Evolutionary conservation across 192 early-diverging fungal species (phyloP).

Genomic region (Phlyctochytrium planicorne): DNA sequence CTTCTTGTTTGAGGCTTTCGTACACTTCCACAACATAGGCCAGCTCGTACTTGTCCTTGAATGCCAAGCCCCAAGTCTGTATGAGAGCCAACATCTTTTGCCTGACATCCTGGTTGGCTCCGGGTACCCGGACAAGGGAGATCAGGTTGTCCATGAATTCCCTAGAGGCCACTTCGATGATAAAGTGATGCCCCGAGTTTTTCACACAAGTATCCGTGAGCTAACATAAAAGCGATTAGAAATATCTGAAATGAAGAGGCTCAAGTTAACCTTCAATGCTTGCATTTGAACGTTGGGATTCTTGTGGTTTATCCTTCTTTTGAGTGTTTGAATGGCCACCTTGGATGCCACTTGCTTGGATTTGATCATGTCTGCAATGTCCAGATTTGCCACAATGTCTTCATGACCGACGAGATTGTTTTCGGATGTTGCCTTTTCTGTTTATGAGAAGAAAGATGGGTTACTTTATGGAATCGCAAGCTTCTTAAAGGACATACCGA

Average conservation of each 20-base stretch:
- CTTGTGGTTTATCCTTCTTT: conserved; percentile 75
- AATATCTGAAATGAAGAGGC: no score
- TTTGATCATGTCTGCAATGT: conserved; percentile 92
- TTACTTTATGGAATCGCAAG: no score
- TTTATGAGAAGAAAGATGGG: no score
- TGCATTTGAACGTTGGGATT: conserved; percentile 96
- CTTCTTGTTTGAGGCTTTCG: conserved; percentile 75
- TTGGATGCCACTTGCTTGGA: conserved; percentile 73
- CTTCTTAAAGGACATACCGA: no score
- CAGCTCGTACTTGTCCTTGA: conserved; percentile 76
- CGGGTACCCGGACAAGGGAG: conserved; percentile 48
- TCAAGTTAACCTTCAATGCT: conserved; percentile 71
- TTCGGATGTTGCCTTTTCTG: conserved; percentile 82
- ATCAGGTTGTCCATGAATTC: conserved; percentile 89
- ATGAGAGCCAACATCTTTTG: conserved; percentile 72
- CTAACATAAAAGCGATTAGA: conserved; percentile 43
- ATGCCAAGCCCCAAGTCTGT: conserved; percentile 88
- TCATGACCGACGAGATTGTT: conserved; percentile 81
- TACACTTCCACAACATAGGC: conserved; percentile 79
- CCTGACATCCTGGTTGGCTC: conserved; percentile 72
- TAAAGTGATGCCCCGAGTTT: conserved; percentile 85
- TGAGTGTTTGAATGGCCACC: conserved; percentile 72
- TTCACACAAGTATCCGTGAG: conserved; percentile 92
- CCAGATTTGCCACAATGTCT: conserved; percentile 78
- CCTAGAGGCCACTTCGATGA: conserved; percentile 79